phyloP scores from a whole-genome alignment of 2,329 filamentous ascomycete species.

The Talaromyces sp. region DNA sequence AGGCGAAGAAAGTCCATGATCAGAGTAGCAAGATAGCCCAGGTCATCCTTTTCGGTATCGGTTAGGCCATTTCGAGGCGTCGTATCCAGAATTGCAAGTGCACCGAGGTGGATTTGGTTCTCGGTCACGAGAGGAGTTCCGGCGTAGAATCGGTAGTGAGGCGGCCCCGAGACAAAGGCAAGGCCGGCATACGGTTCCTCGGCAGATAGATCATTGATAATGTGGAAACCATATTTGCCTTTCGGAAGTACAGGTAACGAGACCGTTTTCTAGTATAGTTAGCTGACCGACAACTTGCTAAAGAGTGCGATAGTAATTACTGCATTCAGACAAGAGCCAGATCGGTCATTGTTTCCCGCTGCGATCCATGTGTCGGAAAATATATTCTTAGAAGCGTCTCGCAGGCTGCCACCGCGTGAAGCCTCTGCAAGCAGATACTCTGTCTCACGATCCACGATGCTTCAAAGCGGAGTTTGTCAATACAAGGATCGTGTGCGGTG shows the following conservation, averaged over 20 bases:
- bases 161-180: conserved; percentile 29
- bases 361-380: neutral
- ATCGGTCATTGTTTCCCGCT: neutral
- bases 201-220: conserved; percentile 36
- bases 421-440: conserved; percentile 52
- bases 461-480: neutral
- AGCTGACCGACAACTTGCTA: neutral
- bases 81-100: conserved; percentile 57
- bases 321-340: neutral
- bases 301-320: neutral
- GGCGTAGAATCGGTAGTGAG: conserved; percentile 49
- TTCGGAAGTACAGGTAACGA: conserved; percentile 25
- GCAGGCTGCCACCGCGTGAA: conserved; percentile 38
- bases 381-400: conserved; percentile 19
- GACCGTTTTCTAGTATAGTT: conserved; percentile 26
- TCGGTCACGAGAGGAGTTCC: conserved; percentile 59
- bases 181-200: conserved; percentile 35
- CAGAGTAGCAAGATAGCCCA: conserved; percentile 54
- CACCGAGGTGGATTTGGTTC: conserved; percentile 56
- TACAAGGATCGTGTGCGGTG: neutral
- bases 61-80: conserved; percentile 48
- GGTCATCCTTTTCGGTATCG: conserved; percentile 39
- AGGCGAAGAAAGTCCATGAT: conserved; percentile 59
- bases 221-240: conserved; percentile 23
- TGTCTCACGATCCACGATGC: conserved; percentile 44